Base-by-base conservation (phyloP, 768 basidiomycete species). In the Gyrodon lividus region DNA sequence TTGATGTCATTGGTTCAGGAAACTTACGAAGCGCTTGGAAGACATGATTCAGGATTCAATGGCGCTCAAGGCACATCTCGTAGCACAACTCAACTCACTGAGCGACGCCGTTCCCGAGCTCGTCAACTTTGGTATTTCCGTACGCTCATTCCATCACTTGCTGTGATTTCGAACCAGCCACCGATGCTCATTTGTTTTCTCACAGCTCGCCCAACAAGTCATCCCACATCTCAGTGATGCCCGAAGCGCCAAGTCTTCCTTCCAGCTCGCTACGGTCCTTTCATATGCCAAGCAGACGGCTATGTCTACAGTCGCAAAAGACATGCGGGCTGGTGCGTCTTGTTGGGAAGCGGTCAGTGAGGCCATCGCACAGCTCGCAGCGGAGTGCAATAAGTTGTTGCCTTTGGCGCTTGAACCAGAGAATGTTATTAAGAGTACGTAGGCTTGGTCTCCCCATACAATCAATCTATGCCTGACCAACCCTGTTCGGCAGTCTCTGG, bases 41-140 rank as follows among this genome's bases (percentile, higher is more conserved):
- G 91, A 93, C 41, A 77, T 97, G 26, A 80, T 80, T 8, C 76
- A 82, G 48, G 81, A 85, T 30, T 86, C 85, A 7, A 68, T 80
- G 0, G 92, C 93, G 0, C 76, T 97, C 42, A 86, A 83, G 60
- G 71, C 82, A 0, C 78, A 82, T 61, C 77, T 93, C 24, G 73
- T 89, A 12, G 81, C 85, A 3, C 87, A 89, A 41, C 80, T 94
- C 63, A 82, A 87, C 54, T 75, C 76, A 3, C 67, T 92, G n/a
- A 83, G 80, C 60, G 83, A 87, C 50, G 74, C 79, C 24, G 84
- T 92, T 1, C 83, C 86, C 1, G 89, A 90, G 54, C 79, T 93
- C 9, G 86, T 93, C 57, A 92, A 95, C 70, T 91, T 96, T 65
- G 92, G 92, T 64, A 89, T 97, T 49, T 88, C 89, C 47, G 92